Evolutionary conservation across 169 alveolate species (phyloP), one percentile per base, ranked within the genome.

Genomic region (Amoebophrya sp.): DNA sequence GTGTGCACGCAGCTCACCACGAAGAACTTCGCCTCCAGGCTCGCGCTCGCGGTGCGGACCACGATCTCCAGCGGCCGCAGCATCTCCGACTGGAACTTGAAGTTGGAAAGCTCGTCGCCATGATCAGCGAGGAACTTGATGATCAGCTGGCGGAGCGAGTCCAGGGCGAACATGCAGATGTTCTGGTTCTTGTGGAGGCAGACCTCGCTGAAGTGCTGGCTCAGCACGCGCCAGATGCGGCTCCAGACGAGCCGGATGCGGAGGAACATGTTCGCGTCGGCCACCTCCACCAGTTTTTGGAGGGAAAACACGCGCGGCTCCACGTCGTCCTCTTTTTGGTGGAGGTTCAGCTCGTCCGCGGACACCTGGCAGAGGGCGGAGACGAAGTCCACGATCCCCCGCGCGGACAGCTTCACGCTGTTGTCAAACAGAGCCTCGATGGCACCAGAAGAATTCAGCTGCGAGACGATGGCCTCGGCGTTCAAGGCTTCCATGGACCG

Each of bases 251-350:
- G 92, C 90, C 97, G 93, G 38, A 95, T 94, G 90, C 98, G 93
- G 38, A 93, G 92, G 41, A 34, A 88, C 97, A 97, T 95, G 78
- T 96, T 96, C 42, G 94, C 92, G 89, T 95, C 97, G 23, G 98
- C 96, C 0, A 97, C 97, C 93, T 96, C 97, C 0, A 95, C 96
- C n/a, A 97, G 88, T 91, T 95, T 95, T 88, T 96, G 95, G 48
- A 97, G 94, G 40, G 94, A 94, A 92, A 97, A 97, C 87, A 93
- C 94, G 90, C 96, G 93, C 40, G 97, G 96, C 91, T 94, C 89
- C 13, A 93, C 94, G 23, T 91, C 91, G 40, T 92, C 93, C 43
- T 91, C 91, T 7, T 16, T n/a, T 29, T 23, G 38, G 34, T 58
- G 78, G 5, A 58, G 34, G 23, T 58, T 58, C 78, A 97, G 93